Percentiles rank a stretch among this genome's conserved stretches.
Conservation (phyloP, 148 eudicot genomes). For the Drosera capensis region DNA sequence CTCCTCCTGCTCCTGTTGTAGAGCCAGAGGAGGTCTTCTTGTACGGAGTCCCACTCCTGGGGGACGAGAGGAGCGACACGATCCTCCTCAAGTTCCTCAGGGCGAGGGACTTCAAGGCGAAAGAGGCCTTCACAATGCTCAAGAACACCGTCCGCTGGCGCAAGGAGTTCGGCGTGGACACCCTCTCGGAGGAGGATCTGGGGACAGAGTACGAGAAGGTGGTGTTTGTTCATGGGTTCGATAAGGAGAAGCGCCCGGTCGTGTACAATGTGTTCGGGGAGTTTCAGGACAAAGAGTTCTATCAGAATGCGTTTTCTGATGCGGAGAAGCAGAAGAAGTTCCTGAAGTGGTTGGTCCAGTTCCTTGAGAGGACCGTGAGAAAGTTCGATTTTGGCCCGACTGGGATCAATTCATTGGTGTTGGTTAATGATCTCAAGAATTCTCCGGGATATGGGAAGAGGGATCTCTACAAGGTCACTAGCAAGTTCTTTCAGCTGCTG, state of each 20-base stretch:
- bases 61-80: slow-evolving; percentile 28
- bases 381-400: slow-evolving; percentile 45
- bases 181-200: slow-evolving; percentile 30
- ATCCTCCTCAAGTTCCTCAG: slow-evolving; percentile 46
- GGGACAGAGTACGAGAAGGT: slow-evolving; percentile 23
- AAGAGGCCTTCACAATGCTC: slow-evolving; percentile 46
- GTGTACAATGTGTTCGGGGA: slow-evolving; percentile 57
- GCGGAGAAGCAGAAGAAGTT: slow-evolving; percentile 36
- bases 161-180: slow-evolving; percentile 25
- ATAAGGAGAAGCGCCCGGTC: slow-evolving; percentile 41
- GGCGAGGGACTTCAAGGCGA: slow-evolving; percentile 50
- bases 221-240: slow-evolving; percentile 39
- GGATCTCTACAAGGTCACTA: slow-evolving; percentile 32
- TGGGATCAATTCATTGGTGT: slow-evolving; percentile 36
- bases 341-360: slow-evolving; percentile 48
- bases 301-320: slow-evolving; percentile 31
- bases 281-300: slow-evolving; percentile 25
- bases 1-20: too few species aligned
- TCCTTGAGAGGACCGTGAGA: slow-evolving; percentile 43
- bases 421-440: slow-evolving; percentile 46
- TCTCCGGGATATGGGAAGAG: slow-evolving; percentile 44
- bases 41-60: slow-evolving; percentile 50
- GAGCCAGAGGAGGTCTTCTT: slow-evolving; percentile 13
- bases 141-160: slow-evolving; percentile 48
- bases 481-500: slow-evolving; percentile 33